Base-by-base conservation (phyloP, 805 yeast species). In the Yarrowia sp. region DNA sequence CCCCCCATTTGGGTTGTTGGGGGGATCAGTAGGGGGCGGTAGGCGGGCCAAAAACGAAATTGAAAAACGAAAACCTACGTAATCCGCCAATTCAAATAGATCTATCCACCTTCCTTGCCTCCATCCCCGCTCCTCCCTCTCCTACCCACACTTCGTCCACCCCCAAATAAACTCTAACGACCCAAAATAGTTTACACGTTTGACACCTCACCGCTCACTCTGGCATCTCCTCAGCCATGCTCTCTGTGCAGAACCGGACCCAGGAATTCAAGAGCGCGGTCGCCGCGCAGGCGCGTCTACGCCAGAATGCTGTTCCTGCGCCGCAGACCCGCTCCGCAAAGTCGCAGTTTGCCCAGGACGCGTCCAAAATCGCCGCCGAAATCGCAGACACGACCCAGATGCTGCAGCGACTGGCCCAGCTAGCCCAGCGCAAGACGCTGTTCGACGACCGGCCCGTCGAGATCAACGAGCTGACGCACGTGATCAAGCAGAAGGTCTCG, bases 361-460 rank as follows among this genome's bases (percentile, higher is more conserved):
- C 99, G 1, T 82, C 93, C 27, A 74, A 78, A 6, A 88, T 94
- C 27, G 97, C 98, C 51, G 86, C 84, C 70, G 97, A 94, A 69
- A 90, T 94, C 59, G 87, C 92, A 10, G 86, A 84, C 61, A 90
- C 93, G 12, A 92, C 97, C 6, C 90, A 84, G 60, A 78, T 91
- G 67, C 77, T 94, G 62, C 84, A 87, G 36, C 86, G 90, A 68
- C 78, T 94, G 61, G 97, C 98, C 1, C 77, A 80, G 66, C 74
- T 94, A 66, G 97, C 99, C 3, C 90, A 88, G 72, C 80, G 91
- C 68, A 92, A 91, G 71, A 96, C 97, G 18, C 75, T 93, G 71
- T 90, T 94, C 67, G 97, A 92, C 70, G 99, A 94, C 74, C 86
- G 88, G 67, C 97, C 98, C 0, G 86, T 90, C 14, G 98, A 94